Evolutionary conservation across 2,329 filamentous ascomycete species (phyloP).

Genomic region (Sclerotiophoma versabilis): DNA sequence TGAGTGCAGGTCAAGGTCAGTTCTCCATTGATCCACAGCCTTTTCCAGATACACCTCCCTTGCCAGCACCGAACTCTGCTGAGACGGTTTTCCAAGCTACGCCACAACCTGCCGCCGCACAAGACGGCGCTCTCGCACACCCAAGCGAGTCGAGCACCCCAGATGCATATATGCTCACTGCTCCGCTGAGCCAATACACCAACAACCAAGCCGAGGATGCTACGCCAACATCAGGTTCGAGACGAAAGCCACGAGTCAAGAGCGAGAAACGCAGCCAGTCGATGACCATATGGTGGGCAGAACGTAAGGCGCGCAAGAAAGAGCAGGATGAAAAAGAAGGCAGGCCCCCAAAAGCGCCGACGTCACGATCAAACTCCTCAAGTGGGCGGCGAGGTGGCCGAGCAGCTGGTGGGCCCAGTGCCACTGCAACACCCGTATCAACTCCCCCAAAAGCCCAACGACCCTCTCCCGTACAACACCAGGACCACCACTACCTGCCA

Average conservation of each 20-base stretch:
- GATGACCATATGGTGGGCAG: slow-evolving; percentile 57
- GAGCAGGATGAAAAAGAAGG: slow-evolving; percentile 43
- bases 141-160: slow-evolving; percentile 36
- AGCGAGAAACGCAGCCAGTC: slow-evolving; percentile 54
- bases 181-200: slow-evolving; percentile 44
- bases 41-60: slow-evolving; percentile 26
- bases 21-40: slow-evolving; percentile 45
- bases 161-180: slow-evolving; percentile 46
- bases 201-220: slow-evolving; percentile 38
- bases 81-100: slow-evolving; percentile 47
- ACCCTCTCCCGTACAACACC: slow-evolving; percentile 27
- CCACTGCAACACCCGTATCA: slow-evolving; percentile 26
- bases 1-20: slow-evolving; percentile 49
- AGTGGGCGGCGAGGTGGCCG: slow-evolving; percentile 32
- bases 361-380: slow-evolving; percentile 36
- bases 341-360: slow-evolving; percentile 25
- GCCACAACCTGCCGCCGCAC: slow-evolving; percentile 34
- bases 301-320: slow-evolving; percentile 50
- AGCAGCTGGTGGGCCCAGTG: slow-evolving; percentile 26
- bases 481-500: slow-evolving; percentile 26
- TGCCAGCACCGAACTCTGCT: slow-evolving; percentile 36
- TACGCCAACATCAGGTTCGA: slow-evolving; percentile 34
- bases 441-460: slow-evolving; percentile 26
- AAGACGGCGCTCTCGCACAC: slow-evolving; percentile 30
- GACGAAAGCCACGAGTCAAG: slow-evolving; percentile 50